These are phyloP conservation scores for Myxozyma geophila DNA, from an alignment of 805 yeast species.

Conservation along the genomic window DNA sequence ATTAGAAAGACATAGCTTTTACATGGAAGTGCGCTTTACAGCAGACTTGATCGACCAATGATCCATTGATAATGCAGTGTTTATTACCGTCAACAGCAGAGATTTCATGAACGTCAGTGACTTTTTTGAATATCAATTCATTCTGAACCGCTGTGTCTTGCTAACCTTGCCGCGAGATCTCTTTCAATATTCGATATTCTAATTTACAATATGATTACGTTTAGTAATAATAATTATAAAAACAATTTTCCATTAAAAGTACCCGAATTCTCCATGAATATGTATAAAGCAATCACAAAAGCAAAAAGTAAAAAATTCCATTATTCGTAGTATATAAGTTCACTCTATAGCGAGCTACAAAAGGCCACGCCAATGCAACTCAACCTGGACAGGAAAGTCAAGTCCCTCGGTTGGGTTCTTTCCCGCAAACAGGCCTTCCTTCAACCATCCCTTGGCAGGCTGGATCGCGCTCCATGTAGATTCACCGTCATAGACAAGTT, in stretches of 20 bases:
- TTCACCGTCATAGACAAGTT: conserved; percentile 25
- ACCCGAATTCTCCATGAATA: background rate
- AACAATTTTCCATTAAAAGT: background rate
- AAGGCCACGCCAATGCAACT: conserved; percentile 27
- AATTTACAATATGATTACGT: too few species aligned
- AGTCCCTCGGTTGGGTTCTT: background rate
- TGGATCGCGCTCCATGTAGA: conserved; percentile 23
- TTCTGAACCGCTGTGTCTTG: too few species aligned
- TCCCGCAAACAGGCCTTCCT: conserved; percentile 32
- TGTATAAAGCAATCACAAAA: background rate
- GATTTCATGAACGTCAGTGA: too few species aligned
- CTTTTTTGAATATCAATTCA: too few species aligned
- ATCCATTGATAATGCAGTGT: too few species aligned
- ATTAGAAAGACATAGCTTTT: too few species aligned
- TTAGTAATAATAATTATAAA: too few species aligned
- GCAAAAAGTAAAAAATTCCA: background rate
- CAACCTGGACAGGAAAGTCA: conserved; percentile 23
- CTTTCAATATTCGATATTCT: too few species aligned
- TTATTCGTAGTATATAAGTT: background rate
- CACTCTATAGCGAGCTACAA: background rate
- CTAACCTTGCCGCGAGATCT: too few species aligned
- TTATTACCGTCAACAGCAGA: too few species aligned
- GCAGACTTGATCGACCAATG: too few species aligned
- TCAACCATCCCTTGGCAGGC: conserved; percentile 30
- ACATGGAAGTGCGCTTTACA: too few species aligned